Evolutionary conservation across 257 asterid species (phyloP).

Genomic region (Solanum microdontum): DNA sequence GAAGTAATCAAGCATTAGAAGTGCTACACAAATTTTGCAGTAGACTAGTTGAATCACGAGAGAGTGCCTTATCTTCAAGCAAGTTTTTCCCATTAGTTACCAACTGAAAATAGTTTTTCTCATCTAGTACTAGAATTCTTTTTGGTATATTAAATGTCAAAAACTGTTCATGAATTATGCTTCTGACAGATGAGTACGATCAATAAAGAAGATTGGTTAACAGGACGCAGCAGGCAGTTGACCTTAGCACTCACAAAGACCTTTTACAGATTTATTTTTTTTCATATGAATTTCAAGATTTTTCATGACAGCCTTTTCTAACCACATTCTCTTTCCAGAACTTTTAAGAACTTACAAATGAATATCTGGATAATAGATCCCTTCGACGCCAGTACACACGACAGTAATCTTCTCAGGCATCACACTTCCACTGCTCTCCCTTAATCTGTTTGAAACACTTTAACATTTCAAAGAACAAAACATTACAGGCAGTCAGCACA

Average conservation of each 20-base stretch:
- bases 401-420: slow-evolving; percentile 54
- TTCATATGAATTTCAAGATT: neutral
- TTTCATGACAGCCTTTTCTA: neutral
- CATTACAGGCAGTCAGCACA: neutral
- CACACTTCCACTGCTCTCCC: slow-evolving; percentile 28
- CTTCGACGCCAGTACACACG: slow-evolving; percentile 75
- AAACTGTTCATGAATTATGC: neutral
- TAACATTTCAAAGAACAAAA: neutral
- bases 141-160: neutral
- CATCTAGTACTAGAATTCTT: neutral
- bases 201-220: neutral
- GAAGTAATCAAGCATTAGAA: neutral
- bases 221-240: neutral
- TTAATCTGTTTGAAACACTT: slow-evolving; percentile 25
- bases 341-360: slow-evolving; percentile 56
- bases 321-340: neutral
- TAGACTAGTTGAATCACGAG: neutral
- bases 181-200: neutral
- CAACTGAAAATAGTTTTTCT: neutral
- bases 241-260: neutral
- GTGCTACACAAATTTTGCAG: neutral
- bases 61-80: neutral
- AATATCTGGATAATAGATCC: slow-evolving; percentile 55
- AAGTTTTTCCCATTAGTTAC: neutral
- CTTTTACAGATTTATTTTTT: neutral